Conservation (phyloP, 345 rosid genomes). For the Nasturtium officinale region DNA sequence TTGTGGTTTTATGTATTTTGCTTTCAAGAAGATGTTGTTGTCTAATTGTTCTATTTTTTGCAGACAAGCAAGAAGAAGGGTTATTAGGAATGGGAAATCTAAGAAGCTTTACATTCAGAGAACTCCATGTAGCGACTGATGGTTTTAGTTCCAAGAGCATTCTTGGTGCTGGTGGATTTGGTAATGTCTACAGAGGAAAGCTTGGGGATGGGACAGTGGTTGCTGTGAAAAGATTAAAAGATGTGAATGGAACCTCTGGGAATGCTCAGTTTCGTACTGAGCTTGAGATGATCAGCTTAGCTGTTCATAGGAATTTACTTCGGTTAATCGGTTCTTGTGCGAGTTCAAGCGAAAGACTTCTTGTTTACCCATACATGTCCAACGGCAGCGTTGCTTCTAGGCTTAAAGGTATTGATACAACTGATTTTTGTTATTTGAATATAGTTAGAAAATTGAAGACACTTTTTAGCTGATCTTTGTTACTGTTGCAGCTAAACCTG, state of each 20-base stretch:
- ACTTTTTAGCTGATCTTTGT: not conserved
- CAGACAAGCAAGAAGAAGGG: constrained; percentile 79
- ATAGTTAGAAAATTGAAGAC: not conserved
- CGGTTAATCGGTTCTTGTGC: constrained; percentile 79
- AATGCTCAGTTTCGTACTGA: constrained; percentile 91
- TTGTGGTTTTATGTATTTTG: not conserved
- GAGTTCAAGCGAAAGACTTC: constrained; percentile 75
- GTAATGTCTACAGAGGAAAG: constrained; percentile 92
- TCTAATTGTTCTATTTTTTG: not conserved
- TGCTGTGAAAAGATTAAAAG: constrained; percentile 89
- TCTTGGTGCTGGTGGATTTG: constrained; percentile 93
- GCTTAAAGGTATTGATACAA: constrained; percentile 62
- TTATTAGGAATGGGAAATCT: constrained; percentile 75
- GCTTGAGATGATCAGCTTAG: constrained; percentile 94
- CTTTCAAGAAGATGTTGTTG: not conserved
- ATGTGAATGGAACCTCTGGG: constrained; percentile 69
- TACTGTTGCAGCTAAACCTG: constrained; percentile 61
- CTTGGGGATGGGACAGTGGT: constrained; percentile 69
- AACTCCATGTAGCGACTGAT: constrained; percentile 77
- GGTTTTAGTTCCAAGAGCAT: constrained; percentile 79
- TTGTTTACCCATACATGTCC: constrained; percentile 92
- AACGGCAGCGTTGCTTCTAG: constrained; percentile 96
- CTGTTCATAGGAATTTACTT: constrained; percentile 84
- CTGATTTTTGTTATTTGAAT: too few species aligned
- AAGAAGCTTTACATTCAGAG: constrained; percentile 77